Evolutionary conservation across 345 rosid species (phyloP).

Genomic region (Rhodamnia rubescens): DNA sequence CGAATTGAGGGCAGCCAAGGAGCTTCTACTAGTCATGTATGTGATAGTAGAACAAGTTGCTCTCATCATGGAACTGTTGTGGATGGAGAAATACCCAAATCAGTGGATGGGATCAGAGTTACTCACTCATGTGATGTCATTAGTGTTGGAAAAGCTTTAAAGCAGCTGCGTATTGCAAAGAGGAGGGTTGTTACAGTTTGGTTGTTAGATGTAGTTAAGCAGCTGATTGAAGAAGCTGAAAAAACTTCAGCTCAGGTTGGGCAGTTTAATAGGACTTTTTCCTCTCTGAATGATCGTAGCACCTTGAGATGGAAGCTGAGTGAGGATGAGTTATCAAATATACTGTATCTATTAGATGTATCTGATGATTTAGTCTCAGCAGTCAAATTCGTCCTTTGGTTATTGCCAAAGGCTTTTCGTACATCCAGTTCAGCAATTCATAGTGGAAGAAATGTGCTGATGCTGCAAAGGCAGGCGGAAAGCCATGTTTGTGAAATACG

Average conservation of each 20-base stretch:
- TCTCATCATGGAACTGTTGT: slow-evolving; percentile 63
- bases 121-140: slow-evolving; percentile 40
- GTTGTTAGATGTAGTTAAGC: slow-evolving; percentile 60
- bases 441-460: slow-evolving; percentile 53
- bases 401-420: slow-evolving; percentile 68
- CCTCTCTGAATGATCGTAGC: slow-evolving; percentile 50
- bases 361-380: slow-evolving; percentile 66
- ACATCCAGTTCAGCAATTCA: slow-evolving; percentile 48
- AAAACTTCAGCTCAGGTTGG: slow-evolving; percentile 48
- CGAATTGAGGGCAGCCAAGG: slow-evolving; percentile 98
- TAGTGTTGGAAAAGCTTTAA: slow-evolving; percentile 65
- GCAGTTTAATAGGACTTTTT: slow-evolving; percentile 44
- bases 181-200: slow-evolving; percentile 67
- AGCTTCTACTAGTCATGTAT: slow-evolving; percentile 87
- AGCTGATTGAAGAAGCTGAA: slow-evolving; percentile 72
- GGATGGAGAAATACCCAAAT: slow-evolving; percentile 53
- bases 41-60: slow-evolving; percentile 67
- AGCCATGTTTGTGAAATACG: slow-evolving; percentile 64
- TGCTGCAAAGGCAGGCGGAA: slow-evolving; percentile 55
- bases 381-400: slow-evolving; percentile 78
- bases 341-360: slow-evolving; percentile 71
- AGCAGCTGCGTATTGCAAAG: slow-evolving; percentile 61
- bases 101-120: slow-evolving; percentile 43
- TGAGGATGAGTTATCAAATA: slow-evolving; percentile 72
- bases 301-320: slow-evolving; percentile 72